Base-by-base conservation (phyloP, 306 rosid species). In the Alnus glutinosa region DNA sequence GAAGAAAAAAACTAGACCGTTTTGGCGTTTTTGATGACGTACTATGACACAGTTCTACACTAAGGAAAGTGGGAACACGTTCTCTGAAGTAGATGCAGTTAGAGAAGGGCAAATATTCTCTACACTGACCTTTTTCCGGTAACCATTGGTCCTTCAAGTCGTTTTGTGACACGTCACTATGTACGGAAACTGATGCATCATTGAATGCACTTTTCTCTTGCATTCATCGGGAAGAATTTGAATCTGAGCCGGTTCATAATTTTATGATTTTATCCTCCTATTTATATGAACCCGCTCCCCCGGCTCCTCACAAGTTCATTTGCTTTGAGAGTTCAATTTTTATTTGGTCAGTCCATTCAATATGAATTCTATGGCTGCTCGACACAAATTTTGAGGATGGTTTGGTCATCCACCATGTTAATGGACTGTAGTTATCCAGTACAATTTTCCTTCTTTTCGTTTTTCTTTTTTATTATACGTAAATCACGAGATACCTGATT, bases 101-200 rank as follows among this genome's bases (percentile, higher is more conserved):
- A 13, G 46, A 32, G 39, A 77, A 82, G 48, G 34, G 84, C 2
- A 19, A 30, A 64, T 44, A 64, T 72, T 57, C 30, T 54, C 62
- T 79, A 70, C 78, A 47, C 9, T 39, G 57, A 13, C 57, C 68
- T 12, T 58, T 23, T 78, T 78, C 46, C 69, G 39, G 62, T 19
- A 37, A 30, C 50, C 34, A 5, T 47, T 15, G 23, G 23, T 49
- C 46, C 76, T 36, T 61, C 84, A 73, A 70, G 66, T 79, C 9
- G n/a, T 48, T 3, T 71, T 2, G 13, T 58, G 90, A 74, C 89
- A 88, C 88, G 82, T 83, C 48, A 47, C 39, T 51, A 16, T 42
- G 49, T 15, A 55, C 3, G 28, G 37, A 23, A 42, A 11, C 28
- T 36, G 51, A 14, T 9, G 4, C 73, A 10, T 14, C 16, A 46